Percentiles rank a stretch among this genome's conserved stretches.
Evolutionary conservation across 169 alveolate genomes (phyloP).

Genomic region (Cryptosporidium ubiquitum): DNA sequence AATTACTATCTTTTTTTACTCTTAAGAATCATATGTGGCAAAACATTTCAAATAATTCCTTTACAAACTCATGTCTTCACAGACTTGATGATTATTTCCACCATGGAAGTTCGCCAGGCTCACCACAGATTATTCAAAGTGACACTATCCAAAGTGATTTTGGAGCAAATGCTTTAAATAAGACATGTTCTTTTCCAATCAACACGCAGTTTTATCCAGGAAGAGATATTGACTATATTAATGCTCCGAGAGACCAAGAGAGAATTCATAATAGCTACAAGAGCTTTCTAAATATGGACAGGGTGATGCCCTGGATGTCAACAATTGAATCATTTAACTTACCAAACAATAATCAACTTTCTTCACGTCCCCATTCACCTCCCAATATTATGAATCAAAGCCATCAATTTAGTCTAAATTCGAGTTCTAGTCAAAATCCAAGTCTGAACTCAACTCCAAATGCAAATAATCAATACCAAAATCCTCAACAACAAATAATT

Average conservation of each 20-base stretch:
- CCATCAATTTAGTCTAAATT: background rate
- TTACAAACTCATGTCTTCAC: slow-evolving; percentile 17
- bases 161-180: background rate
- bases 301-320: slow-evolving; percentile 67
- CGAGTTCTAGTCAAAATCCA: background rate
- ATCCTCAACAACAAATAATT: background rate
- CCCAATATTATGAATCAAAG: background rate
- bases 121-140: slow-evolving; percentile 2
- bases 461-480: background rate
- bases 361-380: background rate
- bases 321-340: slow-evolving; percentile 2
- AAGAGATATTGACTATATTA: background rate
- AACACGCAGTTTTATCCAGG: background rate
- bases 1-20: background rate
- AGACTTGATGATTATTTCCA: slow-evolving; percentile 53
- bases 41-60: slow-evolving; percentile 1
- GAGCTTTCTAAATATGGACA: slow-evolving; percentile 40
- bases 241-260: background rate
- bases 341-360: background rate
- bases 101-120: slow-evolving; percentile 10
- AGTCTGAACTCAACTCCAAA: background rate
- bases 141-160: background rate
- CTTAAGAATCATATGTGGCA: slow-evolving; percentile 47
- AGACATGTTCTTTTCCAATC: background rate
- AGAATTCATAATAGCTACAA: slow-evolving; percentile 29